Conservation (phyloP, 352 stramenopile species). For the Phytophthora cactorum region DNA sequence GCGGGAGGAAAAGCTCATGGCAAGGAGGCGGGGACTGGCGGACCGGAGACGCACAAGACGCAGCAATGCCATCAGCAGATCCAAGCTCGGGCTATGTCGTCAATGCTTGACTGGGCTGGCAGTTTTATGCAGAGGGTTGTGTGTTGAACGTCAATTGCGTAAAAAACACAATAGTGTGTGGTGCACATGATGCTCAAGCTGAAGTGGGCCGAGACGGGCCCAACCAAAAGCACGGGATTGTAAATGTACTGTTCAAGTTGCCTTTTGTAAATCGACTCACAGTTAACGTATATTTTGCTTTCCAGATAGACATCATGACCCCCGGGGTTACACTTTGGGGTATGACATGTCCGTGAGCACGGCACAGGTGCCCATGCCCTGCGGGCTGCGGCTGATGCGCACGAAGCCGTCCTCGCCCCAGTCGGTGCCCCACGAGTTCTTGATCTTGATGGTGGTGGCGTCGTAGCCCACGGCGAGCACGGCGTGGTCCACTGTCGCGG, state of each 20-base stretch:
- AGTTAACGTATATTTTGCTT: constrained; percentile 25
- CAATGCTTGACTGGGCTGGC: constrained; percentile 12
- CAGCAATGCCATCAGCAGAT: constrained; percentile 23
- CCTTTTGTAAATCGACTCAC: constrained; percentile 6
- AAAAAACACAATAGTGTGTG: not conserved
- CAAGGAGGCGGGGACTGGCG: constrained; percentile 3
- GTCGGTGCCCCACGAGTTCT: constrained; percentile 97
- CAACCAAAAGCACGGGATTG: not conserved
- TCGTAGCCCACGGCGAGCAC: constrained; percentile 97
- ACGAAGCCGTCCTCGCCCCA: constrained; percentile 97
- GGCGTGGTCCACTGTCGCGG: constrained; percentile 95
- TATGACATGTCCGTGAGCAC: constrained; percentile 65
- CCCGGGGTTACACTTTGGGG: constrained; percentile 39
- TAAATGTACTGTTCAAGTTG: constrained; percentile 7
- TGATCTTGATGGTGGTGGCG: constrained; percentile 91
- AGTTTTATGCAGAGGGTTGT: constrained; percentile 15
- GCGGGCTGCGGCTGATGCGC: constrained; percentile 83
- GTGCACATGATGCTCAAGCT: not conserved
- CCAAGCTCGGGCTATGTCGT: constrained; percentile 22
- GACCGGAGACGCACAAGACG: constrained; percentile 23
- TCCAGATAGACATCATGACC: not conserved
- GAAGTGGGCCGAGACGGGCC: not conserved
- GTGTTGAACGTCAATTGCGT: constrained; percentile 1
- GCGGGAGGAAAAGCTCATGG: constrained; percentile 21
- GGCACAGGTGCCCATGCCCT: constrained; percentile 54